Conservation (phyloP, 306 rosid species). For the Cyamopsis tetragonoloba region DNA sequence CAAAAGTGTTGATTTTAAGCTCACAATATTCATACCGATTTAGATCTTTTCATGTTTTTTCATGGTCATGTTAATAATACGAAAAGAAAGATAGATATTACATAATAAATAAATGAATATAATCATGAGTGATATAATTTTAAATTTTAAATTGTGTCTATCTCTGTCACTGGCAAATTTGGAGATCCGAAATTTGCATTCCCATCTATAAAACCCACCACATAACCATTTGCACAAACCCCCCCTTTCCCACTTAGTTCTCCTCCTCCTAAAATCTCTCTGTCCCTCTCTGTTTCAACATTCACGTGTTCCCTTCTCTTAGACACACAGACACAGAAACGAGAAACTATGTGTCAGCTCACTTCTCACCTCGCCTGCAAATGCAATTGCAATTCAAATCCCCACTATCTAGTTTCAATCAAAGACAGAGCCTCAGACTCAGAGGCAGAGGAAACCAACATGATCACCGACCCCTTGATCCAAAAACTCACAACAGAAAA, state of each 20-base stretch:
- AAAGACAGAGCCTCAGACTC: no score
- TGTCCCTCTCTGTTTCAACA: background rate
- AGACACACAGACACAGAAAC: background rate
- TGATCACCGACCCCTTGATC: conserved; percentile 35
- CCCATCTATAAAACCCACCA: conserved; percentile 39
- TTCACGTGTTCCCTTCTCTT: background rate
- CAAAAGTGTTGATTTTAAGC: conserved; percentile 27
- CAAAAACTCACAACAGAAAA: conserved; percentile 23
- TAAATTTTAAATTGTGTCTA: no score
- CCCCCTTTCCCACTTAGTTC: background rate
- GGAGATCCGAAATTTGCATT: no score
- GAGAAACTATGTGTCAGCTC: conserved; percentile 18
- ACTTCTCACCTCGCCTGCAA: background rate
- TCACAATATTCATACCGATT: no score
- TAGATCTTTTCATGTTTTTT: no score
- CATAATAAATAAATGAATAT: no score
- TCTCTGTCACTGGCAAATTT: no score
- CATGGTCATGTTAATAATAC: no score
- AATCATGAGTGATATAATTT: no score
- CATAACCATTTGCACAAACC: background rate
- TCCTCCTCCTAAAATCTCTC: background rate
- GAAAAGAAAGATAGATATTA: no score
- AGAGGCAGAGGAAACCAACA: conserved; percentile 1
- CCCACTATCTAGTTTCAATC: conserved; percentile 6
- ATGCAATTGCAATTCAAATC: conserved; percentile 8